Conservation (phyloP, 2,329 filamentous ascomycete species). For the Phaeosphaeria sp. region DNA sequence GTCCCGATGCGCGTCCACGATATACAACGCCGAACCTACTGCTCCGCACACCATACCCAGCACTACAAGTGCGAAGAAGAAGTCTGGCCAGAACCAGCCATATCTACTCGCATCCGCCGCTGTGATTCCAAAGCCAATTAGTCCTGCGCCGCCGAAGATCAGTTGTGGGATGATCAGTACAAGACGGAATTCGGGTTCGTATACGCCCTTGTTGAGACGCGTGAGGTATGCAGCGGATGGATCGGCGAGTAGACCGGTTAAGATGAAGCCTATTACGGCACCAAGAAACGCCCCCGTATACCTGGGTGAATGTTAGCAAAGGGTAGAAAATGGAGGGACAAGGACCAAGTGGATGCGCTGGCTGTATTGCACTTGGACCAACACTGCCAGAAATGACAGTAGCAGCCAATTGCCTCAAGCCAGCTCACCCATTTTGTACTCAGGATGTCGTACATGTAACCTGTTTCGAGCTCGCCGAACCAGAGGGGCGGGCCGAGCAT, state of each 20-base stretch:
- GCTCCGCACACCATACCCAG: conserved; percentile 92
- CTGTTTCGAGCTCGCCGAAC: conserved; percentile 82
- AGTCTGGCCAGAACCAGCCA: conserved; percentile 75
- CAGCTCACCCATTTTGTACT: too few species aligned
- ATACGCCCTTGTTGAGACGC: conserved; percentile 76
- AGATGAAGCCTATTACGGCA: conserved; percentile 75
- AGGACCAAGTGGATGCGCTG: too few species aligned
- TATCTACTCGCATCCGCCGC: conserved; percentile 67
- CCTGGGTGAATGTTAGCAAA: too few species aligned
- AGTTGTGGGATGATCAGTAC: conserved; percentile 83
- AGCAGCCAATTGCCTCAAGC: too few species aligned
- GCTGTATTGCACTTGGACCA: too few species aligned
- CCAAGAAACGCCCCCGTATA: conserved; percentile 86
- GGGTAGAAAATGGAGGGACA: too few species aligned
- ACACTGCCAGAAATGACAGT: too few species aligned
- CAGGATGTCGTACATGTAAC: conserved; percentile 81
- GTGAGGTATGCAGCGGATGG: conserved; percentile 74
- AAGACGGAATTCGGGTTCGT: conserved; percentile 91
- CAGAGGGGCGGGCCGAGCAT: conserved; percentile 83
- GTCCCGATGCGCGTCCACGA: conserved; percentile 90
- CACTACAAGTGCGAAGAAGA: conserved; percentile 85
- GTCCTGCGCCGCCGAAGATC: conserved; percentile 75
- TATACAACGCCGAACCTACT: conserved; percentile 83
- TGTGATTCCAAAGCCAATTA: conserved; percentile 86
- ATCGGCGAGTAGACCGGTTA: conserved; percentile 79